Conservation (phyloP, 345 rosid genomes). For the Hevea brasiliensis region DNA sequence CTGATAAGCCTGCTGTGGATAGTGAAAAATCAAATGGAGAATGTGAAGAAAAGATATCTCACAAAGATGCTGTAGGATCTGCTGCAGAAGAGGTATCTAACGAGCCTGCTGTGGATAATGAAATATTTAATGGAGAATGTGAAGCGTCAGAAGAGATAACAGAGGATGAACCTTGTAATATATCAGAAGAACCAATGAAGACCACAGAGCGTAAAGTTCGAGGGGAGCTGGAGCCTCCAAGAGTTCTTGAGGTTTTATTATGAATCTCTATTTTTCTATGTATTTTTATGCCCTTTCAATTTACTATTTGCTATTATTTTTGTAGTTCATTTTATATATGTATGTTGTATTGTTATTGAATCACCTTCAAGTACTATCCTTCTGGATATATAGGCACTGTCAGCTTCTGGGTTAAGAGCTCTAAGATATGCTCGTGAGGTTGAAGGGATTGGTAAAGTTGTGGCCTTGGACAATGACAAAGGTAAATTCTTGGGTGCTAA, state of each 20-base stretch:
- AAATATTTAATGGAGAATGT: conserved; percentile 45
- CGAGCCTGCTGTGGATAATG: conserved; percentile 29
- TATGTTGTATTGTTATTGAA: conserved; percentile 3
- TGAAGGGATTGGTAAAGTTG: conserved; percentile 89
- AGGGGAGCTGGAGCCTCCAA: conserved; percentile 72
- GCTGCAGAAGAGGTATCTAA: conserved; percentile 35
- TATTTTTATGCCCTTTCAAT: background rate
- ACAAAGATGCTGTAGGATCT: conserved; percentile 39
- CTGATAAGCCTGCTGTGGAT: conserved; percentile 28
- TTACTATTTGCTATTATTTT: background rate
- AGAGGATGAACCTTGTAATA: conserved; percentile 42
- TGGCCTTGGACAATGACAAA: conserved; percentile 92
- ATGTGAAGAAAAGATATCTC: conserved; percentile 26
- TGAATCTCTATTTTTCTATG: conserved; percentile 11
- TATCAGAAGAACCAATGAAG: conserved; percentile 49
- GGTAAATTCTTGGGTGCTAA: conserved; percentile 40
- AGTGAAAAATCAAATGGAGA: conserved; percentile 45
- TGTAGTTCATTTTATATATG: background rate
- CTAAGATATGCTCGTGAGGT: conserved; percentile 91
- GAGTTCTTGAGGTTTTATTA: conserved; percentile 79
- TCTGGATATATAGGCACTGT: conserved; percentile 62
- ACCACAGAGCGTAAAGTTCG: conserved; percentile 40
- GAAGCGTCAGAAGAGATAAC: conserved; percentile 40
- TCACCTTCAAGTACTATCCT: conserved; percentile 12
- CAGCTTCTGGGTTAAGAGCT: conserved; percentile 96